A percentile compares a stretch with the other conserved stretches of the same genome.
phyloP scores from a whole-genome alignment of 139 green algal species.

The Picochlorum sp. region DNA sequence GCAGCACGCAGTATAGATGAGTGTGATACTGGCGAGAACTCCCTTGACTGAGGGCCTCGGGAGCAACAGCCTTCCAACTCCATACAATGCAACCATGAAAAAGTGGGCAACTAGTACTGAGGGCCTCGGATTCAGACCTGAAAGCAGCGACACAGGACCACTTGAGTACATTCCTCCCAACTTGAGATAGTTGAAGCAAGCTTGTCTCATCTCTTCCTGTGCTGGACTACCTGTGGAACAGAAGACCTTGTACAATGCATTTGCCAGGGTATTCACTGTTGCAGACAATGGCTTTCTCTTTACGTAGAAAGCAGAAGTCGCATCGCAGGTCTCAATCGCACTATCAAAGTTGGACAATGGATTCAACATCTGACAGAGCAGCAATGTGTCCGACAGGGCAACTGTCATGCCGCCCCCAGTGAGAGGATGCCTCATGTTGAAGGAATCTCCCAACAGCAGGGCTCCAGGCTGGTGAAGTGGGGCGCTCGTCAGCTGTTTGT shows the following conservation, averaged over 20 bases:
- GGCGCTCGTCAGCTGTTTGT: conserved; percentile 44
- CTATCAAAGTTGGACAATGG: conserved; percentile 70
- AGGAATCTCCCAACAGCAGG: conserved; percentile 92
- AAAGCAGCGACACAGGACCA: conserved; percentile 84
- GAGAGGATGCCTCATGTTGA: conserved; percentile 99
- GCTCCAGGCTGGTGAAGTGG: conserved; percentile 73
- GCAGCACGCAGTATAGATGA: conserved; percentile 49
- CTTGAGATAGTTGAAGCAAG: conserved; percentile 96
- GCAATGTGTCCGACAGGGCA: conserved; percentile 80
- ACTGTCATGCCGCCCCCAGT: conserved; percentile 82
- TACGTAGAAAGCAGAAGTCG: conserved; percentile 79
- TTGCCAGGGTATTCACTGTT: conserved; percentile 99
- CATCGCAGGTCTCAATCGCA: conserved; percentile 40
- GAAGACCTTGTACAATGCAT: conserved; percentile 95
- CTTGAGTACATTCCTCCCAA: conserved; percentile 72
- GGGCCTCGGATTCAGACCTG: conserved; percentile 79
- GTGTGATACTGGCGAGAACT: conserved; percentile 44
- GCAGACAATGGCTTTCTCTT: conserved; percentile 75
- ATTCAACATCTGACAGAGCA: conserved; percentile 70
- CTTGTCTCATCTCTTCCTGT: conserved; percentile 92
- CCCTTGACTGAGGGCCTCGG: conserved; percentile 68
- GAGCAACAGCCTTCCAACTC: conserved; percentile 73
- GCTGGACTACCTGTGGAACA: conserved; percentile 54
- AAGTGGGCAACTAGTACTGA: conserved; percentile 90
- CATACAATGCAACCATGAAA: conserved; percentile 90